A percentile compares a stretch with the other conserved stretches of the same genome.
phyloP scores from a whole-genome alignment of 2,329 filamentous ascomycete genomes.

The Mycosphaerella arachidis region DNA sequence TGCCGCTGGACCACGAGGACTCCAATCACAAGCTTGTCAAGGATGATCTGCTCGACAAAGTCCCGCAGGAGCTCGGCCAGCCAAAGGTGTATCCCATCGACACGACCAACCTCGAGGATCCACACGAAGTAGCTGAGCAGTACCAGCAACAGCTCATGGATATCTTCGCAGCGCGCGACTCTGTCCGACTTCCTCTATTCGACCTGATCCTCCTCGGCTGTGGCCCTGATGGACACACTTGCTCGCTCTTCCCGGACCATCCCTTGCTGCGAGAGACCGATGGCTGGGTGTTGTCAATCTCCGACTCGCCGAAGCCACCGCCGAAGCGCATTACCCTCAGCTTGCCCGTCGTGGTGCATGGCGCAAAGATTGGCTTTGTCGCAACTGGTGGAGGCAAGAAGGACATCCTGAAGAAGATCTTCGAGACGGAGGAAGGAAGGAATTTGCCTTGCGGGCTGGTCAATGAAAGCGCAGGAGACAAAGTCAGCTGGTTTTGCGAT shows the following conservation, averaged over 20 bases:
- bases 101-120: conserved; percentile 62
- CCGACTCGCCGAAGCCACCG: conserved; percentile 92
- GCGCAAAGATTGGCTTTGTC: conserved; percentile 81
- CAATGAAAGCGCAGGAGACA: conserved; percentile 77
- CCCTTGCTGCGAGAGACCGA: conserved; percentile 77
- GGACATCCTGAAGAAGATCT: conserved; percentile 87
- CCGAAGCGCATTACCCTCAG: conserved; percentile 86
- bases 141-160: conserved; percentile 86
- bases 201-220: conserved; percentile 90
- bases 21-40: conserved; percentile 92
- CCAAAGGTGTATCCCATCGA: conserved; percentile 80
- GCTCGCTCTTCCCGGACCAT: conserved; percentile 90
- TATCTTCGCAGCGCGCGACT: conserved; percentile 86
- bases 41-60: conserved; percentile 80
- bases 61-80: conserved; percentile 61
- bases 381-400: conserved; percentile 87
- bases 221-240: conserved; percentile 94
- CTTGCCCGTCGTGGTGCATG: conserved; percentile 83
- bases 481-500: conserved; percentile 95
- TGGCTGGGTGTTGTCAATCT: conserved; percentile 89
- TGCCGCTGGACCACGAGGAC: conserved; percentile 84
- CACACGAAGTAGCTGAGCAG: conserved; percentile 85
- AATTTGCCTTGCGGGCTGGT: conserved; percentile 81
- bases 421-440: conserved; percentile 68
- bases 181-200: conserved; percentile 90